Percentiles rank a stretch among this genome's conserved stretches.
phyloP scores from a whole-genome alignment of 345 rosid species.

The Hevea brasiliensis region DNA sequence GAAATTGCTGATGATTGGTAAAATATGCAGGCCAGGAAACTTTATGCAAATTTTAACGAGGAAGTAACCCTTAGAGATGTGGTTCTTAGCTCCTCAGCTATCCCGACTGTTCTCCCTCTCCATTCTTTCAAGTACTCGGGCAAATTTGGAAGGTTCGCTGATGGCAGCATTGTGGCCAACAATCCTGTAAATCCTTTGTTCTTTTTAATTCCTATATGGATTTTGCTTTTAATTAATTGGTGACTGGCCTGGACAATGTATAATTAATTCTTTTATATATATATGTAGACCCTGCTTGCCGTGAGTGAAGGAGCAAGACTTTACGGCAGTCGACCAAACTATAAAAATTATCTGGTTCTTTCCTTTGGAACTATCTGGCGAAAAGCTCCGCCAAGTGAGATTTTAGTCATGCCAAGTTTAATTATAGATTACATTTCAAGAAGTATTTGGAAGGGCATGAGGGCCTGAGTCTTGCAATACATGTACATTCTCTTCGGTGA shows the following conservation, averaged over 20 bases:
- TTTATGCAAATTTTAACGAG: neutral
- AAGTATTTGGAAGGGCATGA: neutral
- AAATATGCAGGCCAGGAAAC: neutral
- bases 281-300: neutral
- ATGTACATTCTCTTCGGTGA: neutral
- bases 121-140: neutral
- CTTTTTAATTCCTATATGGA: too few relatives aligned
- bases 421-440: neutral
- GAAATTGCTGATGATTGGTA: too few relatives aligned
- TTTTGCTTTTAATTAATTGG: too few relatives aligned
- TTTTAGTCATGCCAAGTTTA: neutral
- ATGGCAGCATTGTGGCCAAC: neutral
- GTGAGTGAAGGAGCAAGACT: neutral
- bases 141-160: neutral
- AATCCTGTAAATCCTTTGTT: neutral
- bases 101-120: neutral
- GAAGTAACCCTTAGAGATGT: neutral
- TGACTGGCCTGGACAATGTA: too few relatives aligned
- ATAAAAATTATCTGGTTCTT: neutral
- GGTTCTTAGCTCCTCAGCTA: neutral
- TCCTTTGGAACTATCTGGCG: neutral
- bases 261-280: too few relatives aligned
- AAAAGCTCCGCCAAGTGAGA: neutral
- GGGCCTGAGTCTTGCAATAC: neutral
- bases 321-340: neutral